Conservation (phyloP, 2,329 filamentous ascomycete species). For the Ascochyta pisi region DNA sequence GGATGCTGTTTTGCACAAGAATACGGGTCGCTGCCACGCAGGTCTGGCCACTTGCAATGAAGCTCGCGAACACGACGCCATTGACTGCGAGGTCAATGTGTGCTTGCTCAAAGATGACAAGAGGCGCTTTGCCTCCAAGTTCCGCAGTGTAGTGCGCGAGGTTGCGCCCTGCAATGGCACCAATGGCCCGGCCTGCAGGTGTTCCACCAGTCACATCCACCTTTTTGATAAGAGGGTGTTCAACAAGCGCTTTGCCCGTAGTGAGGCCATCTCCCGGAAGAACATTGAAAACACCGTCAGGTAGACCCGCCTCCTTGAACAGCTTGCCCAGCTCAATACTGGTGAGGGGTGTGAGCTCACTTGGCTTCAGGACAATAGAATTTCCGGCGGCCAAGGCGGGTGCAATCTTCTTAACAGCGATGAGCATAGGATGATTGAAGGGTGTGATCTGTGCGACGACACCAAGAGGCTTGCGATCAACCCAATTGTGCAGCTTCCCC, state of each 20-base stretch:
- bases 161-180: conserved; percentile 45
- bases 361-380: conserved; percentile 47
- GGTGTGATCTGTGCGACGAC: conserved; percentile 50
- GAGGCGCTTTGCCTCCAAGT: conserved; percentile 48
- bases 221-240: conserved; percentile 47
- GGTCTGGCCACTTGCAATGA: conserved; percentile 63
- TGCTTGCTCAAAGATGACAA: conserved; percentile 48
- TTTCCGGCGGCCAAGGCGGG: conserved; percentile 48
- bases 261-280: conserved; percentile 42
- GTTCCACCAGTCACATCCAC: conserved; percentile 50
- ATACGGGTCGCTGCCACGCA: conserved; percentile 64
- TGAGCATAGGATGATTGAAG: conserved; percentile 51
- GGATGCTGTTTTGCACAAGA: conserved; percentile 57
- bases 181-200: conserved; percentile 46
- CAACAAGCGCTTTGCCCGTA: conserved; percentile 47
- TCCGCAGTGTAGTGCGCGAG: conserved; percentile 48
- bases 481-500: conserved; percentile 59
- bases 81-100: conserved; percentile 48
- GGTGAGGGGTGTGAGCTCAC: conserved; percentile 48
- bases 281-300: conserved; percentile 47
- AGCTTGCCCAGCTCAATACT: conserved; percentile 47
- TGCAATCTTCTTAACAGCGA: conserved; percentile 51
- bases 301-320: conserved; percentile 47
- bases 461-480: conserved; percentile 49
- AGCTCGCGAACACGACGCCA: conserved; percentile 51